Percentiles rank a stretch among this genome's conserved stretches.
phyloP scores from a whole-genome alignment of 2,329 filamentous ascomycete species.

The Trichoderma semiorbis region DNA sequence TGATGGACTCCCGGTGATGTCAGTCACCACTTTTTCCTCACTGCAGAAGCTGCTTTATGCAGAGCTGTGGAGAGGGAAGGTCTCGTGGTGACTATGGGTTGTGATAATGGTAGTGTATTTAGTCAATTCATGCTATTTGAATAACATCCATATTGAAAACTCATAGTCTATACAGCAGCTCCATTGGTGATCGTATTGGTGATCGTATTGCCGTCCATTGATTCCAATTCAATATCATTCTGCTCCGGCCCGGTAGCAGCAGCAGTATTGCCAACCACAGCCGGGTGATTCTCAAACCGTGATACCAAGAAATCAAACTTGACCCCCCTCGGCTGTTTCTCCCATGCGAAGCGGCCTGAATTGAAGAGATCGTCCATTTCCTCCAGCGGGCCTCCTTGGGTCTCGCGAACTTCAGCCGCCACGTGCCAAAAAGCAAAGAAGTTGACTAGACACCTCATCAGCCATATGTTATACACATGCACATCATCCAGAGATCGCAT shows the following conservation, averaged over 20 bases:
- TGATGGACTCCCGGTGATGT: constrained; percentile 14
- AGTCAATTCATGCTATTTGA: background rate
- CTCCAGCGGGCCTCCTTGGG: constrained; percentile 64
- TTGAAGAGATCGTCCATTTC: constrained; percentile 70
- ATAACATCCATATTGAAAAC: background rate
- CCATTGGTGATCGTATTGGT: background rate
- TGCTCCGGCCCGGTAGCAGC: constrained; percentile 23
- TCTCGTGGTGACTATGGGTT: background rate
- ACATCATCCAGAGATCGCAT: background rate
- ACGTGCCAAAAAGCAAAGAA: constrained; percentile 67
- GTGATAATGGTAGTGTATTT: background rate
- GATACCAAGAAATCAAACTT: constrained; percentile 45
- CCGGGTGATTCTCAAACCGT: constrained; percentile 46
- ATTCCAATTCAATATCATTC: background rate
- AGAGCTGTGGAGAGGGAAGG: constrained; percentile 47
- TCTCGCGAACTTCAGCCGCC: constrained; percentile 72
- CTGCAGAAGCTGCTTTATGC: constrained; percentile 45
- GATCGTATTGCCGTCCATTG: background rate
- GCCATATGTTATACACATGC: background rate
- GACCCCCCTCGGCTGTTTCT: constrained; percentile 40
- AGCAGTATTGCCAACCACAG: constrained; percentile 30
- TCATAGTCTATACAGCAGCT: background rate
- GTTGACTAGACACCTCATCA: constrained; percentile 8
- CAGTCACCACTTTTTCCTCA: constrained; percentile 47
- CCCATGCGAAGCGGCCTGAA: constrained; percentile 56